Evolutionary conservation across 129 eudicot species (phyloP).

Genomic region (Arctium lappa): DNA sequence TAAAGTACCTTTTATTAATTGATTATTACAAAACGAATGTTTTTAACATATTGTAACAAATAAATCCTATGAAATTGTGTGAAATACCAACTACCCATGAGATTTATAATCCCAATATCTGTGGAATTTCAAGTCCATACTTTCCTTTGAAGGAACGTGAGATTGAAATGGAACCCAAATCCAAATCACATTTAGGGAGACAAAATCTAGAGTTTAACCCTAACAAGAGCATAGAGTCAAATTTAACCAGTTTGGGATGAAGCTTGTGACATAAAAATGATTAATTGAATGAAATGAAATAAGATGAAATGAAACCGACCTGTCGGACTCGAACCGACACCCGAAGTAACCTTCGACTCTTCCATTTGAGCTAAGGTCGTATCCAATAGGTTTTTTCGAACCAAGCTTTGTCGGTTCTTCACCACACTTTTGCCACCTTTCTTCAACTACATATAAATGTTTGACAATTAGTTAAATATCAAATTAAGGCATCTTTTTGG

Average conservation of each 20-base stretch:
- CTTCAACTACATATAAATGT: background rate
- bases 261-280: background rate
- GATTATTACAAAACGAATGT: background rate
- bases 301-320: conserved; percentile 34
- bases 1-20: background rate
- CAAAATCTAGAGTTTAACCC: background rate
- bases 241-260: background rate
- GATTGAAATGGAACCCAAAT: background rate
- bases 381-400: background rate
- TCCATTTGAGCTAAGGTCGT: conserved; percentile 84
- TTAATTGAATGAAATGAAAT: background rate
- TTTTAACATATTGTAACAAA: background rate
- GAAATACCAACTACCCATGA: background rate
- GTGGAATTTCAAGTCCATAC: background rate
- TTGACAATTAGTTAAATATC: background rate
- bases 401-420: background rate
- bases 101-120: background rate
- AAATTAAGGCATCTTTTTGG: background rate
- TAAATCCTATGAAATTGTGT: background rate
- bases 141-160: background rate
- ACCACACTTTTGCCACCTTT: background rate
- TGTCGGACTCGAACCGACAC: conserved; percentile 74
- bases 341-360: conserved; percentile 69
- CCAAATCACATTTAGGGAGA: background rate
- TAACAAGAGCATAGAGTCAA: background rate